Base-by-base conservation (phyloP, 1,284 basidiomycete species). In the Neotropicomus parvogracilis region DNA sequence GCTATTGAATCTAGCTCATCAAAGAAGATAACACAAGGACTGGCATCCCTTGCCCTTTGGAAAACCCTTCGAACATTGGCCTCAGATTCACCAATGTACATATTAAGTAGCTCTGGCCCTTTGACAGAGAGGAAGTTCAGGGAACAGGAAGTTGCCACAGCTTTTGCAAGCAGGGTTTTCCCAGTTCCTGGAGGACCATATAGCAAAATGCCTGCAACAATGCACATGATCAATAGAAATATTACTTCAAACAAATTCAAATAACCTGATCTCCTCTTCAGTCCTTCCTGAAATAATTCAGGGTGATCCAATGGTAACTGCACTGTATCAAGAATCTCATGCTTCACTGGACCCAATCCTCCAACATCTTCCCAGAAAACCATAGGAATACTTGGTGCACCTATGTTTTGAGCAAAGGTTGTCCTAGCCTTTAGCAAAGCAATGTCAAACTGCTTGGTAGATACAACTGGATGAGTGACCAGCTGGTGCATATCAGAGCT, bases 331-430 rank as follows among this genome's bases (percentile, higher is more conserved):
- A 99, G 74, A 49, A 99, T 98, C 59, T 98, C 95, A 36, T 81
- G 70, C 69, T 98, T 99, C 50, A 98, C 92, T 53, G 78, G 73
- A 1, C 83, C 85, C 16, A 99, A 73, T 7, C 97, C 97, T 34
- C 97, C 97, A 13, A 99, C 88, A 64, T 99, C 97, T 68, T 98
- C 93, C 97, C 97, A 99, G 0, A 90, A 83, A 0, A 99, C 95
- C 54, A 83, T 91, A 1, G 97, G 97, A 44, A 99, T 99, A 61
- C 91, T 95, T 0, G 97, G 97, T 16, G 94, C 93, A 12, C 95
- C 95, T 48, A 99, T 97, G 59, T 80, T 92, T 63, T 95, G 91
- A 14, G 91, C 89, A 69, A 97, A 97, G 1, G 84, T 80, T 12
- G 80, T 73, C 47, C 94, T 77, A 5, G 90, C 88, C 54, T 84